These are phyloP conservation scores for Blepharisma stoltei DNA, from an alignment of 73 alveolate genomes.

Conservation along the genomic window DNA sequence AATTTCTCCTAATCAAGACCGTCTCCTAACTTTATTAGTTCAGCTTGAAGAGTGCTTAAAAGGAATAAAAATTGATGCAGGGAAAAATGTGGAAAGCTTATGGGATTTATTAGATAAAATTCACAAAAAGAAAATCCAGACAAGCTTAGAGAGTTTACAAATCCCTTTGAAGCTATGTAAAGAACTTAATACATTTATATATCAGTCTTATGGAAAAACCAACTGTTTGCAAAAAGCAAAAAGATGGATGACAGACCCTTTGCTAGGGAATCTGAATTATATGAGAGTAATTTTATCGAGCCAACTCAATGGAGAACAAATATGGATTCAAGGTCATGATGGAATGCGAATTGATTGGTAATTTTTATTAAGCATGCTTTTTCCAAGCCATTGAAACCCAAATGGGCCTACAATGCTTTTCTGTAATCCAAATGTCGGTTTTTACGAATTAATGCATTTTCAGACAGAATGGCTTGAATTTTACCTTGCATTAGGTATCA, in stretches of 20 bases:
- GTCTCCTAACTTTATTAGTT: not conserved
- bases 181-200: not conserved
- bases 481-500: constrained; percentile 14
- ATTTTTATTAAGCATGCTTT: not conserved
- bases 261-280: not conserved
- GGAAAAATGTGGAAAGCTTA: not conserved
- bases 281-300: not conserved
- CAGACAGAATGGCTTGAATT: constrained; percentile 27
- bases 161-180: not conserved
- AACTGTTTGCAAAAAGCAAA: not conserved
- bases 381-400: not conserved
- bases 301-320: constrained; percentile 8
- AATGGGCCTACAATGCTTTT: constrained; percentile 31
- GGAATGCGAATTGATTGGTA: not conserved
- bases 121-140: constrained; percentile 2
- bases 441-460: constrained; percentile 28
- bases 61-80: not conserved
- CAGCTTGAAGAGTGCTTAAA: not conserved
- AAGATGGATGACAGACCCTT: not conserved
- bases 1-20: not conserved
- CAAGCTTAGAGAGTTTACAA: not conserved
- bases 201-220: not conserved
- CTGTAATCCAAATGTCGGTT: constrained; percentile 44
- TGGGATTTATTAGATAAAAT: constrained; percentile 15
- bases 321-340: not conserved